Conservation (phyloP, 176 grass and related monocot species). For the Ensete glaucum region DNA sequence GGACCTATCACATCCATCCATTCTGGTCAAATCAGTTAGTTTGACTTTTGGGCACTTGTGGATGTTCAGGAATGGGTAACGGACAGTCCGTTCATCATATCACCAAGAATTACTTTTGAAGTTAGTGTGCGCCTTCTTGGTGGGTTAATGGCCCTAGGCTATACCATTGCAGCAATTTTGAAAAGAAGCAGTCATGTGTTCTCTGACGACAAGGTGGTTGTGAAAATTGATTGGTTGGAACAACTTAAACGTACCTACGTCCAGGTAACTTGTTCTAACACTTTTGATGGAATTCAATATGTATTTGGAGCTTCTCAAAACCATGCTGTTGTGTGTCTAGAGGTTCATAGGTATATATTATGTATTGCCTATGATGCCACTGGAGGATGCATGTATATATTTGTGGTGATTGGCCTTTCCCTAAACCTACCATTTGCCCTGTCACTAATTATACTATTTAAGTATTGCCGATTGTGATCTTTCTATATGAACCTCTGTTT, state of each 20-base stretch:
- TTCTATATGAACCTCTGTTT: neutral
- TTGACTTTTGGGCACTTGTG: neutral
- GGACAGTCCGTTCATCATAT: slow-evolving; percentile 93
- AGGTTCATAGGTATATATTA: neutral
- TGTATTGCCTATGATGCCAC: neutral
- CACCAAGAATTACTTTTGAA: slow-evolving; percentile 97
- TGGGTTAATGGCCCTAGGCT: slow-evolving; percentile 95
- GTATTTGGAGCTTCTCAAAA: neutral
- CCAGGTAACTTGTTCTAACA: slow-evolving; percentile 39
- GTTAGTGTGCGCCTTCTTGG: slow-evolving; percentile 96
- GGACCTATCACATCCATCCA: neutral
- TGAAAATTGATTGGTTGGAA: slow-evolving; percentile 93
- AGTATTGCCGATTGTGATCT: no score
- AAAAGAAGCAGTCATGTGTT: slow-evolving; percentile 85
- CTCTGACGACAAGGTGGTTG: slow-evolving; percentile 67
- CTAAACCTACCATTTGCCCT: neutral
- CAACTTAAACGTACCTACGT: slow-evolving; percentile 72
- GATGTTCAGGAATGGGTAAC: slow-evolving; percentile 74
- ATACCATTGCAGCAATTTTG: slow-evolving; percentile 91
- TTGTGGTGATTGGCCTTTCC: neutral
- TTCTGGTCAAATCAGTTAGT: neutral
- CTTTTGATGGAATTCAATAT: neutral
- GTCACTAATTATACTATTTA: no score
- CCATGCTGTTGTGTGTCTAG: no score
- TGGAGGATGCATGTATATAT: neutral